Evolutionary conservation across 352 stramenopile species (phyloP).

Genomic region (Thraustotheca clavata): DNA sequence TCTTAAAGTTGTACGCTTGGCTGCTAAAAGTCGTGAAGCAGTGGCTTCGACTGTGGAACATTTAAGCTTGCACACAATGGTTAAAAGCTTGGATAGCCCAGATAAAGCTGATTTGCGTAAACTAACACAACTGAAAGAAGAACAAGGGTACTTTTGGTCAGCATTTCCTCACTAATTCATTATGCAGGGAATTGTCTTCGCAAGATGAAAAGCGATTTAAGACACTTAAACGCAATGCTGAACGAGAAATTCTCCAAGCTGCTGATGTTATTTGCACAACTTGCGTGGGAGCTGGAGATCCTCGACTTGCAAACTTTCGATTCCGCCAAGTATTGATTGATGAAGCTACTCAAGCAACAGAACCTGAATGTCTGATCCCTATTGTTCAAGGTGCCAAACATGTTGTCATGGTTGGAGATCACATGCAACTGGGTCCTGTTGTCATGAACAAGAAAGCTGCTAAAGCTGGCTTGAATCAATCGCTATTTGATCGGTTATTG

Average conservation of each 20-base stretch:
- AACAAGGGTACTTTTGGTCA: constrained; percentile 93
- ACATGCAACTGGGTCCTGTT: constrained; percentile 96
- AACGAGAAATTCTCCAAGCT: constrained; percentile 95
- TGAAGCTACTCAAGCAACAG: constrained; percentile 98
- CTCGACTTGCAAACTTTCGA: constrained; percentile 95
- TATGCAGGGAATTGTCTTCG: constrained; percentile 65
- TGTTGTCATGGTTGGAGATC: constrained; percentile 98
- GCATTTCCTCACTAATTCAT: constrained; percentile 22
- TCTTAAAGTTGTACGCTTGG: constrained; percentile 96
- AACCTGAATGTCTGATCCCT: constrained; percentile 98
- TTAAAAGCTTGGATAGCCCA: constrained; percentile 80
- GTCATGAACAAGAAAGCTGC: constrained; percentile 99
- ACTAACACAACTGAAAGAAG: constrained; percentile 92
- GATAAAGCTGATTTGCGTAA: constrained; percentile 90
- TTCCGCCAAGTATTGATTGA: constrained; percentile 99
- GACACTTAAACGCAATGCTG: constrained; percentile 84
- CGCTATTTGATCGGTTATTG: constrained; percentile 97
- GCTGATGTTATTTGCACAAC: constrained; percentile 99
- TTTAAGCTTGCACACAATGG: constrained; percentile 97
- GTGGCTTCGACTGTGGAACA: constrained; percentile 94
- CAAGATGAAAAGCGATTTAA: constrained; percentile 96
- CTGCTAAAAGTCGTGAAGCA: constrained; percentile 95
- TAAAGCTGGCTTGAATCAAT: constrained; percentile 95
- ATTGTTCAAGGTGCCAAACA: constrained; percentile 98
- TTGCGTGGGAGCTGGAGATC: constrained; percentile 96